phyloP scores from a whole-genome alignment of 306 rosid species.

The Pyrus betulifolia region DNA sequence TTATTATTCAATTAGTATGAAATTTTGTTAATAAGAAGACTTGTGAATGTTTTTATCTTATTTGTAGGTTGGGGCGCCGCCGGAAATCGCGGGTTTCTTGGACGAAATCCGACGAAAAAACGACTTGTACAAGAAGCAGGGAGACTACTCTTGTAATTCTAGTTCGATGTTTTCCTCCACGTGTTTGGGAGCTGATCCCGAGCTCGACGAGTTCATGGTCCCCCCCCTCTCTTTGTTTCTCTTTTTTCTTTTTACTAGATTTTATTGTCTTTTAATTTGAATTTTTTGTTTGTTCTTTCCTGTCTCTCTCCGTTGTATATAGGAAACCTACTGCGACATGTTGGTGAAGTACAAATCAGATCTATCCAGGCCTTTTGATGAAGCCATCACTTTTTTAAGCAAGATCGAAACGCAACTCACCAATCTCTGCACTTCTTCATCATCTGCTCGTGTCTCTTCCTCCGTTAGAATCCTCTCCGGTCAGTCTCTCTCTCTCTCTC shows the following conservation, averaged over 20 bases:
- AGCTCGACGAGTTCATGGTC: slow-evolving; percentile 98
- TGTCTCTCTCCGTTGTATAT: background rate
- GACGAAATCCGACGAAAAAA: slow-evolving; percentile 76
- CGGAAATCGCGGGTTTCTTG: slow-evolving; percentile 66
- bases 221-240: slow-evolving; percentile 19
- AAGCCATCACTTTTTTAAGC: slow-evolving; percentile 81
- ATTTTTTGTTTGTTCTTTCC: background rate
- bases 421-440: slow-evolving; percentile 48
- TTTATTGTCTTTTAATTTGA: background rate
- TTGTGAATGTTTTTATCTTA: background rate
- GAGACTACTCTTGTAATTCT: slow-evolving; percentile 16
- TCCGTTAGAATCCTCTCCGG: slow-evolving; percentile 59
- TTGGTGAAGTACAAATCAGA: slow-evolving; percentile 79
- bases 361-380: slow-evolving; percentile 81
- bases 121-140: slow-evolving; percentile 32
- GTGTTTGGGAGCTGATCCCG: slow-evolving; percentile 97
- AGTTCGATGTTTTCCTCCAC: slow-evolving; percentile 33
- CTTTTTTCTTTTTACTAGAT: background rate
- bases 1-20: too few relatives aligned
- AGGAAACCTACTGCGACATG: slow-evolving; percentile 89
- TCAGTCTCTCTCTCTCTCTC: slow-evolving; percentile 22
- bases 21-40: background rate
- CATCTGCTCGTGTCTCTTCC: background rate
- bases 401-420: slow-evolving; percentile 73
- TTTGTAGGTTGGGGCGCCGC: slow-evolving; percentile 87